phyloP scores from a whole-genome alignment of 768 basidiomycete genomes.

The Astraeus odoratus region DNA sequence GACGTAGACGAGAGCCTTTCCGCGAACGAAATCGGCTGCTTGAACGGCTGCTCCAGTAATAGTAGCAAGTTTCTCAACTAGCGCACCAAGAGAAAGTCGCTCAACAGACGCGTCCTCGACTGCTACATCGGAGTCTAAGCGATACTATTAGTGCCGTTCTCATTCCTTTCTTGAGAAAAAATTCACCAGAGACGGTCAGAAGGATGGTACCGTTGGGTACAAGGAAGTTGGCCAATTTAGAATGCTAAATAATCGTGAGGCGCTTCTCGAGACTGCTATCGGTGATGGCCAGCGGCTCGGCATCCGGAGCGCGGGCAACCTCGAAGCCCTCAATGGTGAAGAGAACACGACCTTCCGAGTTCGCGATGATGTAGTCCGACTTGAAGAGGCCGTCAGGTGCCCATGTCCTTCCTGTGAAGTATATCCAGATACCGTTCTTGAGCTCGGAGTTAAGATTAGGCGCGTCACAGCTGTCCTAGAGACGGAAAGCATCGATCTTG shows the following conservation, averaged over 20 bases:
- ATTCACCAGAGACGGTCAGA: conserved; percentile 17
- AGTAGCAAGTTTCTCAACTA: conserved; percentile 8
- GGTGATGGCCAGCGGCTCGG: conserved; percentile 19
- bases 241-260: conserved; percentile 26
- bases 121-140: conserved; percentile 11
- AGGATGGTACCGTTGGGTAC: conserved; percentile 17
- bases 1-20: conserved; percentile 11
- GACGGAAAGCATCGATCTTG: conserved; percentile 24
- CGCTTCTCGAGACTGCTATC: conserved; percentile 23
- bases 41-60: conserved; percentile 10
- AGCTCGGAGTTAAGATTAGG: conserved; percentile 19
- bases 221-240: conserved; percentile 20
- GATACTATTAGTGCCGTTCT: background rate
- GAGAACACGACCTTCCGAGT: conserved; percentile 22
- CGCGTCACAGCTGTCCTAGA: conserved; percentile 23
- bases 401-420: conserved; percentile 20
- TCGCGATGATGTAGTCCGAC: conserved; percentile 22
- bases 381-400: conserved; percentile 15
- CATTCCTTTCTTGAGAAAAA: background rate
- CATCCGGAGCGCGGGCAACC: conserved; percentile 24
- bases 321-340: conserved; percentile 30
- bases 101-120: conserved; percentile 13
- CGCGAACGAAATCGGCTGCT: conserved; percentile 6
- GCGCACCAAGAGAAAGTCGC: conserved; percentile 7
- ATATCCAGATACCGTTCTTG: conserved; percentile 25